Conservation (phyloP, 257 asterid genomes). For the Petunia axillaris region DNA sequence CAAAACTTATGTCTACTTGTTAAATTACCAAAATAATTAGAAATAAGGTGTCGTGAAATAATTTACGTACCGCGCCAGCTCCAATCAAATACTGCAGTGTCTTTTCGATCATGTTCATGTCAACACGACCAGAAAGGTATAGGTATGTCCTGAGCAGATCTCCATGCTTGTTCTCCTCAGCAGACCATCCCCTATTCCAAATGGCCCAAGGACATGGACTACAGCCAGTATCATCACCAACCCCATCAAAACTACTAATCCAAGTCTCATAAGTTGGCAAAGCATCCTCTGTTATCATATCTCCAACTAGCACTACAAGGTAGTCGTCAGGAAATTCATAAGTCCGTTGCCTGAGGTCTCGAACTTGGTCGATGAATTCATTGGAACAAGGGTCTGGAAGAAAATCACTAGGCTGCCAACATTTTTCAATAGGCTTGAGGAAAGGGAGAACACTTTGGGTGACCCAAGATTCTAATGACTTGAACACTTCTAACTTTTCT, state of each 20-base stretch:
- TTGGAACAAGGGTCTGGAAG: constrained; percentile 37
- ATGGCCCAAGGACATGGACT: constrained; percentile 49
- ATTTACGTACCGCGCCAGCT: constrained; percentile 37
- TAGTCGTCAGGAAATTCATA: constrained; percentile 41
- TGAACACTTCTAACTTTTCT: constrained; percentile 36
- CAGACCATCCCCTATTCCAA: constrained; percentile 50
- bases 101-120: constrained; percentile 44
- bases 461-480: constrained; percentile 48
- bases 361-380: constrained; percentile 36
- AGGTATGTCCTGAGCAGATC: constrained; percentile 43
- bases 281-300: constrained; percentile 24
- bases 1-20: too few relatives aligned
- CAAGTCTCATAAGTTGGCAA: constrained; percentile 42
- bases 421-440: constrained; percentile 42
- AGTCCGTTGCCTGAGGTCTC: constrained; percentile 35
- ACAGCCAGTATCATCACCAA: constrained; percentile 36
- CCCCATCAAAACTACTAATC: constrained; percentile 34
- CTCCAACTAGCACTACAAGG: constrained; percentile 41
- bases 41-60: too few relatives aligned
- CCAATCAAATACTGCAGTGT: constrained; percentile 47
- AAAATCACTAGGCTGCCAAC: constrained; percentile 48
- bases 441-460: constrained; percentile 30
- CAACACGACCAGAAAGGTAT: constrained; percentile 49
- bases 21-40: too few relatives aligned
- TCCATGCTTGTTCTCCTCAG: constrained; percentile 50